Evolutionary conservation across 139 green algal species (phyloP).

Genomic region (Desmodesmus armatus): DNA sequence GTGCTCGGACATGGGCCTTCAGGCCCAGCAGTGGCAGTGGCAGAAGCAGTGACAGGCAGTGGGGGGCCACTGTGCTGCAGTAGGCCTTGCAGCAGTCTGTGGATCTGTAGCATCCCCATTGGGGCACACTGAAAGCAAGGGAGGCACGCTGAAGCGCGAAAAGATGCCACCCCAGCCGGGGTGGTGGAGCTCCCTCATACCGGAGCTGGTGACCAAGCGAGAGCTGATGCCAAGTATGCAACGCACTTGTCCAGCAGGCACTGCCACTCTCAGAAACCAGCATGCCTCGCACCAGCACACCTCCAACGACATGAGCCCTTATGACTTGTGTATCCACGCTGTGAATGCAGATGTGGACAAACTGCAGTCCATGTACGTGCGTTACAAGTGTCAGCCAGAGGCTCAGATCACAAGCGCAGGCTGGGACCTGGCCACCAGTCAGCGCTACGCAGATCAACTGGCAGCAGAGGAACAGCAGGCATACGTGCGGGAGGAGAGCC

Average conservation of each 20-base stretch:
- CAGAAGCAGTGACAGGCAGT: no score
- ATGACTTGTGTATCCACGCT: background rate
- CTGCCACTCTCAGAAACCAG: background rate
- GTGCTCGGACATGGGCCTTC: no score
- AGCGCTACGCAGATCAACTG: conserved; percentile 46
- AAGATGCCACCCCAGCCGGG: no score
- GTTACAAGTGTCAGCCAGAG: conserved; percentile 57
- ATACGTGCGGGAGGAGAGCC: conserved; percentile 42
- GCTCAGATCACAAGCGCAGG: conserved; percentile 47
- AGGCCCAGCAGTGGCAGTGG: no score
- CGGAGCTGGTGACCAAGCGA: conserved; percentile 42
- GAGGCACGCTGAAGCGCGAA: no score
- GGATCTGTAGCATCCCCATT: no score
- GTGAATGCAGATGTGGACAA: conserved; percentile 57
- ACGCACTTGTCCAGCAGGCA: background rate
- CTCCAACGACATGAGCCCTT: background rate
- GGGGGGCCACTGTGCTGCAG: no score
- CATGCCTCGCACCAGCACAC: background rate
- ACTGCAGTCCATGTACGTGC: conserved; percentile 64
- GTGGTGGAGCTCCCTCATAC: conserved; percentile 48
- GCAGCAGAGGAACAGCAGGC: conserved; percentile 36
- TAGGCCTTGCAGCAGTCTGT: no score
- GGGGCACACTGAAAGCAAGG: no score
- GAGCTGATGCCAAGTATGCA: conserved; percentile 48
- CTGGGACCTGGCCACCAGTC: conserved; percentile 54